phyloP scores from a whole-genome alignment of 1,284 basidiomycete species.

The Laetiporus sulphureus region DNA sequence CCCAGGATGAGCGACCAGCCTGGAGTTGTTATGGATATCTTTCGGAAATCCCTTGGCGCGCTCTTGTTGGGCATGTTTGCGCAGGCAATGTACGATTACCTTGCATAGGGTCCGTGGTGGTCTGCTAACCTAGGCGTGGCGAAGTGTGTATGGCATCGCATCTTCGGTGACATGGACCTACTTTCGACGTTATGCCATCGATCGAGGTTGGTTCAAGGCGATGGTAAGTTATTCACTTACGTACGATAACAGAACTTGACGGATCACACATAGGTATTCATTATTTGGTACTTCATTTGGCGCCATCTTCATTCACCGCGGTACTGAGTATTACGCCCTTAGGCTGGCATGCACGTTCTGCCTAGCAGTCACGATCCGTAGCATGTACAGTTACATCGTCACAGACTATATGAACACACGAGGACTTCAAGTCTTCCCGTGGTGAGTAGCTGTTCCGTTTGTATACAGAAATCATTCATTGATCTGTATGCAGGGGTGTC shows the following conservation, averaged over 20 bases:
- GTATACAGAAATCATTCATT: neutral
- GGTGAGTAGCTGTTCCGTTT: neutral
- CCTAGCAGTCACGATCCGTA: conserved; percentile 1
- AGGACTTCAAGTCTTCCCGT: neutral
- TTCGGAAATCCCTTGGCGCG: conserved; percentile 1
- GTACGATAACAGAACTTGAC: too few relatives aligned
- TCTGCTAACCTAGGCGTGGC: too few relatives aligned
- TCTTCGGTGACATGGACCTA: neutral
- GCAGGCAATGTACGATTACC: conserved; percentile 1
- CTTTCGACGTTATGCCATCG: neutral
- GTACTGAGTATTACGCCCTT: too few relatives aligned
- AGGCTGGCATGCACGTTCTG: conserved; percentile 5
- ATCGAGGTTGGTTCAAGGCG: neutral
- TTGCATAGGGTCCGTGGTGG: too few relatives aligned
- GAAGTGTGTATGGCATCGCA: neutral
- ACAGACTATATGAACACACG: neutral
- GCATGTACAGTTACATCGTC: conserved; percentile 4
- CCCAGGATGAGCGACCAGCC: too few relatives aligned
- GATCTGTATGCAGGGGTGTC: neutral
- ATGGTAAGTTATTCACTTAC: too few relatives aligned
- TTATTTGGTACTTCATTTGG: neutral
- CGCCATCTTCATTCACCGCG: too few relatives aligned
- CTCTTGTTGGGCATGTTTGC: neutral
- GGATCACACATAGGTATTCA: neutral
- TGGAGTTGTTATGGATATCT: neutral